These are phyloP conservation scores for Groenewaldozyma sp. DNA, from an alignment of 1,139 yeast species.

Conservation along the genomic window DNA sequence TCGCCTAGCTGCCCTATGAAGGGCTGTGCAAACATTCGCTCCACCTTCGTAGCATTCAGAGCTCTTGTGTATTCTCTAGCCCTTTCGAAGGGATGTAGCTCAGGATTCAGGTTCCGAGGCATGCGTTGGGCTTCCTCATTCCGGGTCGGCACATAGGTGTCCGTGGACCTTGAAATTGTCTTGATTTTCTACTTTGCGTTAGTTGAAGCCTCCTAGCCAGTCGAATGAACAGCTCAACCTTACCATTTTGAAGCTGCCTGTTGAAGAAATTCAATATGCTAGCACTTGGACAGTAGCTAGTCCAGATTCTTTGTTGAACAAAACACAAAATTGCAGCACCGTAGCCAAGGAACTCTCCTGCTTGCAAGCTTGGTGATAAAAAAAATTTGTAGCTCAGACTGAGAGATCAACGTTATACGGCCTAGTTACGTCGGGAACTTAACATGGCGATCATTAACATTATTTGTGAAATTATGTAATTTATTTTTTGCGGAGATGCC, in stretches of 20 bases:
- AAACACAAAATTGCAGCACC: too few species aligned
- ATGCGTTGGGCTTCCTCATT: constrained; percentile 81
- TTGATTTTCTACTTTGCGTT: constrained; percentile 55
- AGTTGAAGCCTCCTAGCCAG: neutral
- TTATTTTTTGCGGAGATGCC: too few species aligned
- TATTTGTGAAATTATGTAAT: too few species aligned
- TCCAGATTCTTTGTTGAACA: too few species aligned
- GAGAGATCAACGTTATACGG: too few species aligned
- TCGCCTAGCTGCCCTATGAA: constrained; percentile 90
- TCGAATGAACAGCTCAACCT: neutral
- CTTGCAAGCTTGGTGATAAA: too few species aligned
- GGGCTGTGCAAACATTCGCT: constrained; percentile 96
- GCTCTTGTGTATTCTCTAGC: constrained; percentile 96
- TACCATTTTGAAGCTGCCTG: neutral
- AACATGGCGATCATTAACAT: too few species aligned
- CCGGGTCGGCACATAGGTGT: constrained; percentile 83
- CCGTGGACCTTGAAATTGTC: constrained; percentile 84
- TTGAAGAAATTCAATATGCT: neutral
- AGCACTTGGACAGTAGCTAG: neutral
- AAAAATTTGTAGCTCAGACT: too few species aligned
- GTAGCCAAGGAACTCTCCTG: too few species aligned
- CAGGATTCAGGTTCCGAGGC: constrained; percentile 88
- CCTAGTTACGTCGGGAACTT: too few species aligned
- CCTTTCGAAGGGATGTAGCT: constrained; percentile 92
- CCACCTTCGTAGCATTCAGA: constrained; percentile 87